Evolutionary conservation across 2,329 filamentous ascomycete species (phyloP), one percentile per base, ranked within the genome.

Genomic region (Spiromastix sp.): DNA sequence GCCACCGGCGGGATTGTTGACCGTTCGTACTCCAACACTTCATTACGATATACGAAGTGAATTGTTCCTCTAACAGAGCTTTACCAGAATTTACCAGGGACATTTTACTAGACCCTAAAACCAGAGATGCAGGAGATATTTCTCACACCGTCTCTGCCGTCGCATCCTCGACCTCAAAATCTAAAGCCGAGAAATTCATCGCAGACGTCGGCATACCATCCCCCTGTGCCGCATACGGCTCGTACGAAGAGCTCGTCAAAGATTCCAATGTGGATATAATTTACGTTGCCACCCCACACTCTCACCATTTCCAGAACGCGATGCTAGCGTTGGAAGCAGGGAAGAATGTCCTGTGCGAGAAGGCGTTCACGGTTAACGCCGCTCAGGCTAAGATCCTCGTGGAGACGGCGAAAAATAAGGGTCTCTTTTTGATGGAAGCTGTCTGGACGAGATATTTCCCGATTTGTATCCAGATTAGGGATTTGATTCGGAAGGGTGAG

Each of bases 391-490:
- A 74, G 59, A 77, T 77, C 55, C 69, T 94, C 17, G 72, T 79
- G 33, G 74, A 79, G 42, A 78, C 74, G 40, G 86, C 86, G 5
- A 73, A 67, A 55, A 70, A 74, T 51, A 89, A 85, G 68, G 72
- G 74, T 41, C 54, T 85, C 55, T 81, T 82, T 68, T 62, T 89
- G 42, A 86, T 87, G 81, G 83, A 89, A 61, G 84, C 84, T 28
- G 84, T 93, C 13, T 93, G 85, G 86, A 93, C 85, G 22, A 71
- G 86, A 40, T 91, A 81, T 64, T 91, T 93, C 64, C 86, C 86
- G 2, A 64, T 93, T 9, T 87, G 81, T 50, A 73, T 85, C 55
- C 75, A 87, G 50, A 61, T 86, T 15, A 48, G 62, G 11, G 52
- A 61, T 9, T 41, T 59, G 35, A 72, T 79, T 48, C 63, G 64